phyloP scores from a whole-genome alignment of 2,329 filamentous ascomycete species.

The Tricladium varicosporioides region DNA sequence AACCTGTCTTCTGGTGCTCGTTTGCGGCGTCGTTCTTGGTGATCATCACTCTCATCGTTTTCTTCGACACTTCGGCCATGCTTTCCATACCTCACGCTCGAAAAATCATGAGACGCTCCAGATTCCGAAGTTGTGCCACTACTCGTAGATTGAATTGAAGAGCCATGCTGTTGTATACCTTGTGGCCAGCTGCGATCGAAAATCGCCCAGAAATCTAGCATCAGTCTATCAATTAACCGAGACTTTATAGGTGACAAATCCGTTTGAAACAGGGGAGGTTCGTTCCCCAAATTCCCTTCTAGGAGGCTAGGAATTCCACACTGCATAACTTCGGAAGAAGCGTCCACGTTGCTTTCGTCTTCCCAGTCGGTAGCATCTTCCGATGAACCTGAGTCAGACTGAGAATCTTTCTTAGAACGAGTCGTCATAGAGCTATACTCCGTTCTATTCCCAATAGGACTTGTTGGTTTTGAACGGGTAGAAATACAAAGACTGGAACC shows the following conservation, averaged over 20 bases:
- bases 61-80: background rate
- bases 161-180: slow-evolving; percentile 2
- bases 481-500: background rate
- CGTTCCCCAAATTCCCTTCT: background rate
- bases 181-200: slow-evolving; percentile 4
- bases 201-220: slow-evolving; percentile 11
- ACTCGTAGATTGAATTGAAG: background rate
- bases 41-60: background rate
- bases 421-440: background rate
- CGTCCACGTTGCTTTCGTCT: background rate
- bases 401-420: background rate
- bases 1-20: background rate
- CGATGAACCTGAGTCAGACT: slow-evolving; percentile 3
- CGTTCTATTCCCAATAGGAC: background rate
- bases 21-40: background rate
- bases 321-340: background rate
- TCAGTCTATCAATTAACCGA: slow-evolving; percentile 1
- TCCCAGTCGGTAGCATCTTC: slow-evolving; percentile 12
- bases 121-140: background rate
- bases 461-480: background rate
- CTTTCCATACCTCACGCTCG: background rate
- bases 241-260: background rate
- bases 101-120: background rate
- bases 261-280: background rate
- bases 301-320: background rate